Percentiles rank a stretch among this genome's conserved stretches.
Conservation (phyloP, 495 filamentous ascomycete species). For the Hyaloscypha bicolor region DNA sequence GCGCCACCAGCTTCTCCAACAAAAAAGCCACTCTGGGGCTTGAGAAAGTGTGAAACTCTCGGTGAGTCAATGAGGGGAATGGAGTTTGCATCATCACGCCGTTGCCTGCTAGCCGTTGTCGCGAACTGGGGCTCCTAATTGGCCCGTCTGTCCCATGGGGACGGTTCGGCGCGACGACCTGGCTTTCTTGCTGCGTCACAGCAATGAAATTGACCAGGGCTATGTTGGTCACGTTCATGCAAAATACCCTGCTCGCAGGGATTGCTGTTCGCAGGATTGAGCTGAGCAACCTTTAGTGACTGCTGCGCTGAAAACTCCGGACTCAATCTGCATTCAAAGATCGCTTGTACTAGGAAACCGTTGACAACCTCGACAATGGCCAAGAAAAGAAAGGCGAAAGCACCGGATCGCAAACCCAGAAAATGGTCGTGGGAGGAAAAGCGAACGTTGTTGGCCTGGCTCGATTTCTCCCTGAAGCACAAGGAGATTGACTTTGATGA, state of each 20-base stretch:
- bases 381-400: background rate
- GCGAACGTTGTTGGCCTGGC: background rate
- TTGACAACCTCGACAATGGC: background rate
- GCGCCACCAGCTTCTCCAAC: background rate
- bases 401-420: background rate
- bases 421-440: background rate
- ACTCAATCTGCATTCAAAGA: background rate
- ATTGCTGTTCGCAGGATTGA: background rate
- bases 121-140: background rate
- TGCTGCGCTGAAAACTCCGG: background rate
- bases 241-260: background rate
- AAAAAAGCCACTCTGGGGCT: background rate
- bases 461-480: conserved; percentile 2
- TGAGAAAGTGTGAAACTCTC: background rate
- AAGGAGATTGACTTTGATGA: conserved; percentile 3
- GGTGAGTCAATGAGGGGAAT: background rate
- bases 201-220: background rate
- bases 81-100: background rate
- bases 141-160: background rate
- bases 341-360: background rate
- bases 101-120: background rate
- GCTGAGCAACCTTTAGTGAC: background rate
- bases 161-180: background rate
- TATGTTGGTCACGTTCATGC: conserved; percentile 5
- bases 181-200: background rate